Evolutionary conservation across 805 yeast species (phyloP), one percentile per base, ranked within the genome.

Genomic region (Blastobotrys terrestris): DNA sequence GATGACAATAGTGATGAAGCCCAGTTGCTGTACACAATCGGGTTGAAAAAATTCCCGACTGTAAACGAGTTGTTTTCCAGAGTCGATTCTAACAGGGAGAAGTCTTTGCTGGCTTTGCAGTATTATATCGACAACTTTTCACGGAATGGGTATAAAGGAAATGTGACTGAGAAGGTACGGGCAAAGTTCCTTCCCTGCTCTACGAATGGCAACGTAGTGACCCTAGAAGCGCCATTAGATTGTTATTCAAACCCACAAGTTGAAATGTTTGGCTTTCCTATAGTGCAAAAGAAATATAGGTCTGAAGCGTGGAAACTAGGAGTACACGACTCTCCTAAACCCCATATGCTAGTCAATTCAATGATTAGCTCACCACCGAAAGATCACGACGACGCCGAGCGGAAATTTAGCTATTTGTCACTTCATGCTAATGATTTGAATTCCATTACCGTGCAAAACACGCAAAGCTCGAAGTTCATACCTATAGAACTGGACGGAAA

Each of bases 241-340:
- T 64, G 69, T 40, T 69, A 16, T 49, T 39, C 55, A 1, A 66
- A 61, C 15, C 31, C 51, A 1, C 57, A 58, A 8, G 60, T 61
- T 2, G 56, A 44, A 3, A 14, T 55, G 31, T 69, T 71, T 57
- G 68, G 63, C 1, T 59, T 65, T 15, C 64, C 67, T 0, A 64
- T 69, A 1, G 56, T 71, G 11, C 51, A 51, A 0, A 53, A 53
- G 4, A 45, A 47, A 13, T 52, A 61, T 31, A 57, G 54, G 7
- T 51, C 55, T 4, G 66, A 61, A 22, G 67, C 67, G 3, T 57
- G 63, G 57, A 58, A 61, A 22, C 58, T 71, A 7, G 72, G 72
- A 1, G 65, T 71, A 1, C 50, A 42, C 8, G 44, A 48, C 21
- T 52, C 59, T 13, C 74, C 75, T 2, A 50, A 58, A 0, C 42